A percentile compares a stretch with the other conserved stretches of the same genome.
These are phyloP conservation scores for Phlebiopsis gigantea DNA, from an alignment of 768 basidiomycete genomes.

Conservation along the genomic window DNA sequence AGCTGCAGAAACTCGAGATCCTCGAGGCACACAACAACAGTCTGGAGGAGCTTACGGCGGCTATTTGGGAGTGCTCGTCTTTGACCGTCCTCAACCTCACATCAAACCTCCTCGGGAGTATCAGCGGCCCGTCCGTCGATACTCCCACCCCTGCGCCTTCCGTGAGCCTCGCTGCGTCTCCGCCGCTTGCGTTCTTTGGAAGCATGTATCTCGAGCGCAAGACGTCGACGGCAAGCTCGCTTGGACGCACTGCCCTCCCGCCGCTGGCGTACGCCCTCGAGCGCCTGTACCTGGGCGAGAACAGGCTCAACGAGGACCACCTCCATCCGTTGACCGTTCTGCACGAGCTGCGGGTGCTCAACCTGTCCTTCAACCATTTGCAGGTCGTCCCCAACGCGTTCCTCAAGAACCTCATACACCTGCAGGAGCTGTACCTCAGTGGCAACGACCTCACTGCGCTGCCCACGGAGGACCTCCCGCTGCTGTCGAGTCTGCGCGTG, in stretches of 20 bases:
- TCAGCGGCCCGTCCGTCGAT: slow-evolving; percentile 16
- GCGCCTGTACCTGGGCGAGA: slow-evolving; percentile 86
- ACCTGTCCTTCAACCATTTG: slow-evolving; percentile 93
- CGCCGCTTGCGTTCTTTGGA: slow-evolving; percentile 6
- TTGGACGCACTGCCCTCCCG: slow-evolving; percentile 31
- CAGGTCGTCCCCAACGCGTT: slow-evolving; percentile 80
- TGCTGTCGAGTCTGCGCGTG: slow-evolving; percentile 59
- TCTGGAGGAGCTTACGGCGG: slow-evolving; percentile 64
- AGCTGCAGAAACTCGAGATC: slow-evolving; percentile 63
- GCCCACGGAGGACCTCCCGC: slow-evolving; percentile 83
- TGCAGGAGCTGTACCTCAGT: slow-evolving; percentile 88
- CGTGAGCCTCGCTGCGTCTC: not conserved
- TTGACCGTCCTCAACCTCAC: slow-evolving; percentile 77
- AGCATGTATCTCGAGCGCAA: slow-evolving; percentile 35
- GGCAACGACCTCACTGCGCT: slow-evolving; percentile 92
- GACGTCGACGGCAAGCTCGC: slow-evolving; percentile 32
- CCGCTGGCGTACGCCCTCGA: slow-evolving; percentile 70
- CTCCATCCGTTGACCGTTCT: slow-evolving; percentile 72
- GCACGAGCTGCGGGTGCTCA: slow-evolving; percentile 74
- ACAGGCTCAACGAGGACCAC: slow-evolving; percentile 74
- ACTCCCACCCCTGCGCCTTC: not conserved
- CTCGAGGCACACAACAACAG: slow-evolving; percentile 93
- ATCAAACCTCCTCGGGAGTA: slow-evolving; percentile 75
- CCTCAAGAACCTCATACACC: slow-evolving; percentile 58
- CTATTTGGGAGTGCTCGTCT: slow-evolving; percentile 80